Evolutionary conservation across 164 flowering plant species (phyloP).

Genomic region (Vitis vinifera): DNA sequence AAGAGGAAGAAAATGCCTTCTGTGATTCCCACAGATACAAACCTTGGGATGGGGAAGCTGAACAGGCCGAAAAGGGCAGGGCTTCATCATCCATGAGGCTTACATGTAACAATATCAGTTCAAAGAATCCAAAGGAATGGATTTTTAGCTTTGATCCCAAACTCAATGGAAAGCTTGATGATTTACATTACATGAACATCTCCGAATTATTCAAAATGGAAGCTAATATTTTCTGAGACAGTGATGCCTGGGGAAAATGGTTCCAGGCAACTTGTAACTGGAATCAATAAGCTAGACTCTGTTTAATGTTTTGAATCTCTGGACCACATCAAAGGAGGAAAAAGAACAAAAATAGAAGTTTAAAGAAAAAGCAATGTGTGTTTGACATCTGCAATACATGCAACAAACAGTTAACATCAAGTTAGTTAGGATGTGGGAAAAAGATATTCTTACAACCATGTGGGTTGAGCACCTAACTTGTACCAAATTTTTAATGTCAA

Average conservation of each 20-base stretch:
- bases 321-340: not conserved
- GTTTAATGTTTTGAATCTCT: too few relatives aligned
- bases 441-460: not conserved
- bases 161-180: too few relatives aligned
- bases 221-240: too few relatives aligned
- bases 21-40: not conserved
- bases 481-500: not conserved
- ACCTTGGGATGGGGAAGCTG: constrained; percentile 10
- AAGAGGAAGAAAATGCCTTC: not conserved
- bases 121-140: not conserved
- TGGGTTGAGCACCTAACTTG: not conserved
- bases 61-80: constrained; percentile 14
- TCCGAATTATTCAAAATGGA: too few relatives aligned
- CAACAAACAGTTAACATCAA: not conserved
- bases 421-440: not conserved
- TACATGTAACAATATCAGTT: not conserved
- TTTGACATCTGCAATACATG: not conserved
- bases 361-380: not conserved
- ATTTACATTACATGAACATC: too few relatives aligned
- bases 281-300: too few relatives aligned
- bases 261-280: too few relatives aligned
- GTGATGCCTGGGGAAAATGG: too few relatives aligned
- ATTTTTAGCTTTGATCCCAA: not conserved
- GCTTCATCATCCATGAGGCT: constrained; percentile 10
- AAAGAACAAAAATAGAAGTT: not conserved